These are phyloP conservation scores for Phaeosphaeria sp. DNA, from an alignment of 2,329 filamentous ascomycete genomes.

Conservation along the genomic window DNA sequence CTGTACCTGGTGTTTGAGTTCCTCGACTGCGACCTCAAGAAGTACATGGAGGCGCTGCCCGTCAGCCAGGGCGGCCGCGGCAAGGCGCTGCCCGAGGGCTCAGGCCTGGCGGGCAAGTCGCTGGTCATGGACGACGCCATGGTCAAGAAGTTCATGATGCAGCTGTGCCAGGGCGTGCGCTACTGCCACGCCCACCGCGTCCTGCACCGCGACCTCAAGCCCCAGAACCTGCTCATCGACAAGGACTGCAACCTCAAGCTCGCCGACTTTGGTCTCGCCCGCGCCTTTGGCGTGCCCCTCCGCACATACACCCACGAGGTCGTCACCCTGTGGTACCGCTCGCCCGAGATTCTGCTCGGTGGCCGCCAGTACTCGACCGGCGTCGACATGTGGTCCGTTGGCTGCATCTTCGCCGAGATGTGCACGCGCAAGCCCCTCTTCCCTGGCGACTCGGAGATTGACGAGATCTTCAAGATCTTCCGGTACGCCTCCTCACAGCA, in stretches of 20 bases:
- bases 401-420: conserved; percentile 97
- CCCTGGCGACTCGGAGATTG: conserved; percentile 90
- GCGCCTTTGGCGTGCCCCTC: conserved; percentile 89
- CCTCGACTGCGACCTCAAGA: conserved; percentile 90
- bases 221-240: conserved; percentile 88
- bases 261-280: conserved; percentile 87
- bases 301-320: conserved; percentile 95
- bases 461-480: conserved; percentile 96
- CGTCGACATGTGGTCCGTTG: conserved; percentile 95
- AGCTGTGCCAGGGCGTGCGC: conserved; percentile 81
- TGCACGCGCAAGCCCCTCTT: conserved; percentile 92
- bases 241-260: conserved; percentile 87
- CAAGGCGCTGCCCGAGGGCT: conserved; percentile 82
- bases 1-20: conserved; percentile 93
- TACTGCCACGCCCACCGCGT: conserved; percentile 91
- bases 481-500: conserved; percentile 63
- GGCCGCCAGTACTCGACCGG: conserved; percentile 92
- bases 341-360: conserved; percentile 88
- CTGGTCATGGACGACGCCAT: conserved; percentile 79
- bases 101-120: conserved; percentile 67
- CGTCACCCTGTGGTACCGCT: conserved; percentile 91
- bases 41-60: conserved; percentile 92
- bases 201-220: conserved; percentile 87
- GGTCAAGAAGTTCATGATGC: conserved; percentile 92
- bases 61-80: conserved; percentile 84